Conservation (phyloP, 2,329 filamentous ascomycete species). For the Lasiodiplodia hormozganensis region DNA sequence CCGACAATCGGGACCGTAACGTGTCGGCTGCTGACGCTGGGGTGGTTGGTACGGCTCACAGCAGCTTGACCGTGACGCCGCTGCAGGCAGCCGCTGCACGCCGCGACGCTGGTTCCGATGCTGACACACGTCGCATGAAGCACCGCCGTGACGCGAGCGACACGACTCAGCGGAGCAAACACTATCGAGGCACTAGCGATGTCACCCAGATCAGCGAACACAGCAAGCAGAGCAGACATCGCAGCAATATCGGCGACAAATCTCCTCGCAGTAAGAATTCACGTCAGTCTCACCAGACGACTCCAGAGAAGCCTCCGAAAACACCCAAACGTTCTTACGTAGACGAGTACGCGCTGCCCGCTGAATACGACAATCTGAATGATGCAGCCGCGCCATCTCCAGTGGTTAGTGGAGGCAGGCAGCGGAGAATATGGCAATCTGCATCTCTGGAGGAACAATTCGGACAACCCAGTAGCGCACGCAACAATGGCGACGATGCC, state of each 20-base stretch:
- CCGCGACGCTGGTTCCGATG: neutral
- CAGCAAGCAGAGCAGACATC: conserved; percentile 3
- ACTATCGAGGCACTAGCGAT: neutral
- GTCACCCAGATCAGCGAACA: neutral
- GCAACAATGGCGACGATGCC: neutral
- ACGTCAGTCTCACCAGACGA: neutral
- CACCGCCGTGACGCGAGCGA: conserved; percentile 8
- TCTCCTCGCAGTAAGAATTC: neutral
- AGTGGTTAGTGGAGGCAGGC: conserved; percentile 16
- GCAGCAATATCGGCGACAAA: conserved; percentile 9
- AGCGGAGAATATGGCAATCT: conserved; percentile 37
- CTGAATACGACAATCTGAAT: conserved; percentile 33
- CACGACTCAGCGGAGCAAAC: neutral
- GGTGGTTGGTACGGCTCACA: neutral
- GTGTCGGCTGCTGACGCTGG: neutral
- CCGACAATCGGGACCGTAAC: neutral
- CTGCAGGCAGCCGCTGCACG: conserved; percentile 15
- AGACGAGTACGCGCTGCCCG: conserved; percentile 34
- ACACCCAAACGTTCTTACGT: neutral
- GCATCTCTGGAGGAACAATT: conserved; percentile 51
- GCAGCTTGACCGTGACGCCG: conserved; percentile 21
- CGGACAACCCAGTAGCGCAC: conserved; percentile 30
- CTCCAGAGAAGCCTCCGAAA: neutral
- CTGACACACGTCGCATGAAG: conserved; percentile 8
- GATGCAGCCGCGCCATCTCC: conserved; percentile 29